These are phyloP conservation scores for Acanthamoeba healyi DNA, from an alignment of 208 protist species.

Conservation along the genomic window DNA sequence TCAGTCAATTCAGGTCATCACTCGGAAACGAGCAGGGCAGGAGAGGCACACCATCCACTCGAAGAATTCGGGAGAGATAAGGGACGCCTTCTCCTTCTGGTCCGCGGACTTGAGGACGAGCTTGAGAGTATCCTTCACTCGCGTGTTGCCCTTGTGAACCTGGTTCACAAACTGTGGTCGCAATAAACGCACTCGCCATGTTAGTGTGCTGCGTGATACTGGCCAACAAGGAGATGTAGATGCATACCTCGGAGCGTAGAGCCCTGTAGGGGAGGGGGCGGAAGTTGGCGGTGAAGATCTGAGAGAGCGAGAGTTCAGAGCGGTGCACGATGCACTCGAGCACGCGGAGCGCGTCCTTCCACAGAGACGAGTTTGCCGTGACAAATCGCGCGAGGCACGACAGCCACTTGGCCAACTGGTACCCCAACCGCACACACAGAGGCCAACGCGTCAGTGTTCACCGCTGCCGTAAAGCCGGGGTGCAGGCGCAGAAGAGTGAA, in stretches of 20 bases:
- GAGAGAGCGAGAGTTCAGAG: constrained; percentile 57
- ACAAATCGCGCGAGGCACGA: constrained; percentile 60
- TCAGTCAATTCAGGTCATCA: neutral
- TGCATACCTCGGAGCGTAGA: constrained; percentile 35
- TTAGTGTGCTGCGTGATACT: too few species aligned
- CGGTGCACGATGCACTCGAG: constrained; percentile 66
- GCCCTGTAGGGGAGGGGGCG: constrained; percentile 1
- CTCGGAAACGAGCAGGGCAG: neutral
- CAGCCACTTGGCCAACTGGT: constrained; percentile 68
- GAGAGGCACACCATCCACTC: constrained; percentile 5
- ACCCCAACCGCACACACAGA: too few species aligned
- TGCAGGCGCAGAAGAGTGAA: neutral
- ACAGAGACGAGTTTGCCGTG: constrained; percentile 53
- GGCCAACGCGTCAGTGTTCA: neutral
- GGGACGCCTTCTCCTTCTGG: constrained; percentile 63
- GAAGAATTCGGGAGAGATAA: constrained; percentile 74
- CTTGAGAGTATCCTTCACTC: constrained; percentile 19
- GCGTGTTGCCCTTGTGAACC: constrained; percentile 51
- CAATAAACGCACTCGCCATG: too few species aligned
- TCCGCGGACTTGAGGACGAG: constrained; percentile 61
- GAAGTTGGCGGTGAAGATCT: constrained; percentile 60
- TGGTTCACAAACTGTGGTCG: neutral
- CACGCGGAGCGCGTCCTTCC: constrained; percentile 67
- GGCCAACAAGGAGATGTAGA: too few species aligned
- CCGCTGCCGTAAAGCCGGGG: neutral